These are phyloP conservation scores for Ogataea methylovora DNA, from an alignment of 805 yeast genomes.

Conservation along the genomic window DNA sequence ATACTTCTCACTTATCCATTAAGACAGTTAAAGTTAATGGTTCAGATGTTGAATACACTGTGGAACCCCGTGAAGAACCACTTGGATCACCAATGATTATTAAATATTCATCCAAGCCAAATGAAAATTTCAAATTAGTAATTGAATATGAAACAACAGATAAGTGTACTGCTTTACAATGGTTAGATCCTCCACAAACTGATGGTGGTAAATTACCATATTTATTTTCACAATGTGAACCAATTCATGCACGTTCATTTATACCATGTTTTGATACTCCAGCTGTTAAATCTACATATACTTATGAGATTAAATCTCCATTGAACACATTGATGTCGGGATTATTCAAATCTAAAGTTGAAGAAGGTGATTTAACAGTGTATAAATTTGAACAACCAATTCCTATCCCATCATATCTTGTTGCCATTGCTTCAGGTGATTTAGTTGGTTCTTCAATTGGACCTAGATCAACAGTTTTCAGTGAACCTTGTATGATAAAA, in stretches of 20 bases:
- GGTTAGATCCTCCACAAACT: slow-evolving; percentile 69
- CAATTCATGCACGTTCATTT: slow-evolving; percentile 82
- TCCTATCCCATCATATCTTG: slow-evolving; percentile 80
- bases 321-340: slow-evolving; percentile 75
- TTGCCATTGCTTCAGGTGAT: slow-evolving; percentile 83
- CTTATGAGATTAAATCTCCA: slow-evolving; percentile 52
- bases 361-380: slow-evolving; percentile 24
- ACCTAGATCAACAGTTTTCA: slow-evolving; percentile 77
- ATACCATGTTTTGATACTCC: slow-evolving; percentile 93
- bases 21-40: slow-evolving; percentile 37
- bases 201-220: slow-evolving; percentile 64
- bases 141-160: slow-evolving; percentile 64
- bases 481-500: slow-evolving; percentile 63
- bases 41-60: slow-evolving; percentile 19
- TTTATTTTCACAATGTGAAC: slow-evolving; percentile 85
- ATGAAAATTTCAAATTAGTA: slow-evolving; percentile 20
- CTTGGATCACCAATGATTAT: slow-evolving; percentile 52
- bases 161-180: slow-evolving; percentile 79
- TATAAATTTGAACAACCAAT: slow-evolving; percentile 63
- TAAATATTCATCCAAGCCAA: slow-evolving; percentile 7
- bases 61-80: slow-evolving; percentile 40
- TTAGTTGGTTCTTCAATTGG: slow-evolving; percentile 62
- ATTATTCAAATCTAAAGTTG: slow-evolving; percentile 9
- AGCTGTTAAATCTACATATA: slow-evolving; percentile 61
- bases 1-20: slow-evolving; percentile 58